Evolutionary conservation across 2,329 filamentous ascomycete species (phyloP), one percentile per base, ranked within the genome.

Genomic region (Tolypocladium nubicola): DNA sequence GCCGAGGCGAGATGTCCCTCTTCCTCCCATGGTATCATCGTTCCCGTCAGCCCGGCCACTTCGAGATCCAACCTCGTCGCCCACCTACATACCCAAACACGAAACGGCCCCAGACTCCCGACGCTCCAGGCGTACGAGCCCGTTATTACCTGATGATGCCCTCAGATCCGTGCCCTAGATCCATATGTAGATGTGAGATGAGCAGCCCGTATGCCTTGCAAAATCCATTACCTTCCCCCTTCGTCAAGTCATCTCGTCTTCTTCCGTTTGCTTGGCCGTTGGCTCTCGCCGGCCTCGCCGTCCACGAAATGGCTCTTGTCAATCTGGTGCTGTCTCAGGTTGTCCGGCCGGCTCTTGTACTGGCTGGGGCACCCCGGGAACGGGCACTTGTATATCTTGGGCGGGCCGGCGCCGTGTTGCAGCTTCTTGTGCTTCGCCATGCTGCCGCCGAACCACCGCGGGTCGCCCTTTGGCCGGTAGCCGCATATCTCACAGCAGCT

Each of bases 381-480:
- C 3, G 75, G 73, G 60, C 80, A 83, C 59, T 73, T 73, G 67
- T 79, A 83, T 50, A 82, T 79, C 59, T 73, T 71, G 9, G 78
- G 76, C 40, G 77, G 77, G 3, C 70, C 73, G 14, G 69, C 69
- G 54, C 77, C 76, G 67, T 83, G 80, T 66, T 80, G 76, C 58
- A 78, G 69, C 65, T 78, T 80, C 70, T 73, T 80, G 65, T 83
- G 80, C 66, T 82, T 83, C 53, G 79, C 75, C 79, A 83, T 81
- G 65, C 78, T 81, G 7, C 79, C 79, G 50, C 76, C 76, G 64
- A 82, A 83, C 80, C 80, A 83, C 58, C 77, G 74, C n/a, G 80
- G 79, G 53, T 80, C 74, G 4, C 80, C 80, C 60, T 78, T 80
- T 1, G 80, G 80, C 11, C 78, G 73, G 67, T 83, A 83, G 3